Conservation (phyloP, 2,329 filamentous ascomycete genomes). For the Alternaria conjuncta region DNA sequence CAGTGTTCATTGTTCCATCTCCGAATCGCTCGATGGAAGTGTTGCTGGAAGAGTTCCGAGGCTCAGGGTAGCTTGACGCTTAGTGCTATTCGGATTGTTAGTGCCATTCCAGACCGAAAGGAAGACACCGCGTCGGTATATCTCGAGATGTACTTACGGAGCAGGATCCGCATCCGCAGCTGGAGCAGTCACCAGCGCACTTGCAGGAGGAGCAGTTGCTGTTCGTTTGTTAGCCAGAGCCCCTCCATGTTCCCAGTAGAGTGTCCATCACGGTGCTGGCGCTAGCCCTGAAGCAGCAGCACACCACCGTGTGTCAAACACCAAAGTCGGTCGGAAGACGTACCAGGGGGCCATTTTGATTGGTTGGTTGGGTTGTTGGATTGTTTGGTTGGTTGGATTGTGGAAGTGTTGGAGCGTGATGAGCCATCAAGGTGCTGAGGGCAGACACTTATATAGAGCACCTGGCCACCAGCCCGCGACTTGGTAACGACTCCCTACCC, state of each 20-base stretch:
- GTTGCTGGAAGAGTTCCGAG: not conserved
- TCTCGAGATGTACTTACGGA: conserved; percentile 14
- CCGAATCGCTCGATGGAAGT: not conserved
- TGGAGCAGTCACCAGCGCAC: conserved; percentile 41
- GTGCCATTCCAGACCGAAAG: not conserved
- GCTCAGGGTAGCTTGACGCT: conserved; percentile 3
- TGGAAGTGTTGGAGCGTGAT: conserved; percentile 10
- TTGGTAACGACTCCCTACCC: not conserved
- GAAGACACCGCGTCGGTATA: not conserved
- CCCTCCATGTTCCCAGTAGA: conserved; percentile 4
- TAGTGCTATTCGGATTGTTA: conserved; percentile 13
- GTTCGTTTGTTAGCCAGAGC: conserved; percentile 4
- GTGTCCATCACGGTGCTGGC: conserved; percentile 27
- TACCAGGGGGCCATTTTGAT: conserved; percentile 36
- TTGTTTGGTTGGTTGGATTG: conserved; percentile 7
- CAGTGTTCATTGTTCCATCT: not conserved
- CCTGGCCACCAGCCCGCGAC: not conserved
- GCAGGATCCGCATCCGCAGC: conserved; percentile 42
- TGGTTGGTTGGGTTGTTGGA: conserved; percentile 7
- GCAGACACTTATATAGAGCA: conserved; percentile 22
- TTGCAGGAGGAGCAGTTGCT: conserved; percentile 39
- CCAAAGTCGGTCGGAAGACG: conserved; percentile 1
- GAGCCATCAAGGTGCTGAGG: conserved; percentile 34
- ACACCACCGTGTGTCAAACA: not conserved
- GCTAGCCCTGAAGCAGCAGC: conserved; percentile 8